Base-by-base conservation (phyloP, 306 rosid genomes). In the Inga leiocalycina region DNA sequence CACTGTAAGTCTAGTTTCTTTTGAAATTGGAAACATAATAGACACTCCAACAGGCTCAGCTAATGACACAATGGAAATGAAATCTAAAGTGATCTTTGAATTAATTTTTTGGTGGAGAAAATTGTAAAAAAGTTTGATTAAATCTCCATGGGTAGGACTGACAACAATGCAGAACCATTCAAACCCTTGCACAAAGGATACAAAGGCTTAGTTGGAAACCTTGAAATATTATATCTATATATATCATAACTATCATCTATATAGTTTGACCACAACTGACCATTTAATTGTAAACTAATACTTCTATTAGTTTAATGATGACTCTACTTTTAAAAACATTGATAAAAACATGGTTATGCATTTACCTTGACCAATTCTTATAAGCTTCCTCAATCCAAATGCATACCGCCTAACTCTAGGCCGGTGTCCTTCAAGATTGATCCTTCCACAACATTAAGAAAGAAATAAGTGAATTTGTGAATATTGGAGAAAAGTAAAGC, bases 301-400 rank as follows among this genome's bases (percentile, higher is more conserved):
- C 24, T 52, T 52, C 59, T 52, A 17, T 52, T 52, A 19, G 24
- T 20, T 7, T 54, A 54, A 54, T 20, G 22, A 54, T 6, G 19
- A 3, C 30, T n/a, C 65, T 8, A n/a, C 30, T 57, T 57, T 20
- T n/a, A 57, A n/a, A 57, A 59, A 3, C 65, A 9, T 59, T 59
- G 65, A n/a, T n/a, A 11, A 66, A 70, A 22, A 68, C 75, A 56
- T 73, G 35, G 72, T 75, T 64, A 74, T 65, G 35, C 56, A 79
- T 69, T 87, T 88, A 92, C 98, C 99, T 89, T 93, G 98, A 76
- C 99, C 99, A 82, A 96, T 96, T 90, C 83, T 89, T 81, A 88
- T 93, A 77, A 93, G 89, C 87, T 81, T 94, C 89, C 76, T 90
- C 59, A 96, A 83, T 66, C 93, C 99, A 86, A 85, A 83, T 22